Base-by-base conservation (phyloP, 1,284 basidiomycete species). In the Heterobasidion occidentale region DNA sequence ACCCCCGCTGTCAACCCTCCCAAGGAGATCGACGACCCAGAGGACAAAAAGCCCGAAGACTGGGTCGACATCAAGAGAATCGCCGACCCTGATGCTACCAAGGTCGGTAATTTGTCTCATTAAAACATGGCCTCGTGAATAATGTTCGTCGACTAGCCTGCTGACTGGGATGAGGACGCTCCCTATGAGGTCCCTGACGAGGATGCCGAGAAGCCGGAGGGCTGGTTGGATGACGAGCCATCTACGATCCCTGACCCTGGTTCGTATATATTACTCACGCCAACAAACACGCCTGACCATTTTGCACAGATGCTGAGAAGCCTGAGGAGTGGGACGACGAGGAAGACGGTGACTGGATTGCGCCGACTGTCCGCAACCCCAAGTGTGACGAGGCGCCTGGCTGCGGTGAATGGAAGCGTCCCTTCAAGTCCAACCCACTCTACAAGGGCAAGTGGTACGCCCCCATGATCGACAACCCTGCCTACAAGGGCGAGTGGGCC, bases 291-390 rank as follows among this genome's bases (percentile, higher is more conserved):
- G 52, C 20, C 52, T 14, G 60, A 19, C 3, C 36, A 19, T 14
- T n/a, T 44, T 27, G 52, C 17, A 2, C 38, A 83, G 91, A 94
- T 63, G 89, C 94, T 50, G 84, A 88, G 75, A 98, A 98, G 81
- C 97, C 97, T 35, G 96, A 98, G 70, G 97, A 99, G 74, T 99
- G 97, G 97, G 95, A 98, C 68, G 92, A 99, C 64, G 97, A 98
- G 72, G 96, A 99, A 71, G 96, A 99, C 67, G 97, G 97, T 71
- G 96, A 98, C 69, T 99, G 94, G 94, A 83, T 98, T 60, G 83
- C 94, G 11, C 94, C 96, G 34, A 84, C 83, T 59, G 78, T 99
- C 57, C 76, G 83, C 61, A 98, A 98, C 81, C 91, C 94, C 65
- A 90, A 88, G 71, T 98, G 95, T 68, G 79, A 86, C 62, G 88